These are phyloP conservation scores for Capsicum pubescens DNA, from an alignment of 257 asterid genomes.

Conservation along the genomic window DNA sequence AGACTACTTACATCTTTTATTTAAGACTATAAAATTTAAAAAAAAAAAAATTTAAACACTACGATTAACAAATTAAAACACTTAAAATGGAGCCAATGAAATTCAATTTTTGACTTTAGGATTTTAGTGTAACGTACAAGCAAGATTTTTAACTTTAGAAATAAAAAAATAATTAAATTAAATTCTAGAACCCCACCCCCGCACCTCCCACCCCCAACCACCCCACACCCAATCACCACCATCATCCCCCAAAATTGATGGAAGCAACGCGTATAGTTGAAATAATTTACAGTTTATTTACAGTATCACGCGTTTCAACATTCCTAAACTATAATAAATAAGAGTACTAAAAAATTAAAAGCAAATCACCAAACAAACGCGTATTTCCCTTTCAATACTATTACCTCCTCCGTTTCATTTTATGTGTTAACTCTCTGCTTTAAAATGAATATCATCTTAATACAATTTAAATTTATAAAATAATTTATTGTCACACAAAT, in stretches of 20 bases:
- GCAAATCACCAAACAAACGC: slow-evolving; percentile 44
- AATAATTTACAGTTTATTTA: slow-evolving; percentile 33
- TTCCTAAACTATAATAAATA: not conserved
- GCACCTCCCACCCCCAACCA: not conserved
- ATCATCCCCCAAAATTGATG: not conserved
- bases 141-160: slow-evolving; percentile 12
- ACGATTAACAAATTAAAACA: too few species aligned
- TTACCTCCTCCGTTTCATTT: too few species aligned
- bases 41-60: too few species aligned
- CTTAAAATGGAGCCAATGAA: not conserved
- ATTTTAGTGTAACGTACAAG: slow-evolving; percentile 14
- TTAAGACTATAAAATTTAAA: not conserved
- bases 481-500: too few species aligned
- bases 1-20: not conserved
- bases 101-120: not conserved
- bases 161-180: not conserved
- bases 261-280: slow-evolving; percentile 14
- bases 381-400: slow-evolving; percentile 25
- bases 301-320: slow-evolving; percentile 66
- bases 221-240: not conserved
- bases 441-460: too few species aligned
- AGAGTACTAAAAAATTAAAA: too few species aligned
- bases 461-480: too few species aligned
- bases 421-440: too few species aligned
- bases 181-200: not conserved